phyloP scores from a whole-genome alignment of 2,329 filamentous ascomycete genomes.

The Hypomyces perniciosus region DNA sequence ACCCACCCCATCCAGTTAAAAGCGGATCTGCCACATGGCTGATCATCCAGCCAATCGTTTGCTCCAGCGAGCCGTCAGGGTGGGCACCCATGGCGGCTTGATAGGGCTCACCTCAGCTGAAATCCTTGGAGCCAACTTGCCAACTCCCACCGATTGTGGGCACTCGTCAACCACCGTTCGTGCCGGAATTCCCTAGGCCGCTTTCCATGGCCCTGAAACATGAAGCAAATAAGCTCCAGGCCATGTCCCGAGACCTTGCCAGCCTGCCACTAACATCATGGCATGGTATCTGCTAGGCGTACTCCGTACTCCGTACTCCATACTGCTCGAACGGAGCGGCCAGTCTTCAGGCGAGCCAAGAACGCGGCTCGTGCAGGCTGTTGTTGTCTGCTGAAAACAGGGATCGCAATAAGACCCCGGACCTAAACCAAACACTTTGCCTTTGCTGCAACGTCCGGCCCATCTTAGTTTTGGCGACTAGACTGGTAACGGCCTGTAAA shows the following conservation, averaged over 20 bases:
- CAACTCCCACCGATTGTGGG: constrained; percentile 13
- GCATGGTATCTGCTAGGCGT: neutral
- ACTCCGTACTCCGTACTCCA: neutral
- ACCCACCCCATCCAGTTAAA: neutral
- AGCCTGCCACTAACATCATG: neutral
- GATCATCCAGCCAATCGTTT: constrained; percentile 21
- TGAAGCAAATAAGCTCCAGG: constrained; percentile 7
- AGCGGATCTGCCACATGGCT: constrained; percentile 8
- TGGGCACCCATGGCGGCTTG: constrained; percentile 11
- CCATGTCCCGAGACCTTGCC: neutral
- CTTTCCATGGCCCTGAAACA: constrained; percentile 11
- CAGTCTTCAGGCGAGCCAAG: constrained; percentile 9
- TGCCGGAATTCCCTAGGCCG: neutral
- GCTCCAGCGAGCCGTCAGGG: constrained; percentile 12
- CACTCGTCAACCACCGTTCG: neutral
- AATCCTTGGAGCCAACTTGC: constrained; percentile 8
- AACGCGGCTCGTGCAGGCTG: constrained; percentile 8
- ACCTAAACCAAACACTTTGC: constrained; percentile 4
- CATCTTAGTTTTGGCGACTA: constrained; percentile 5
- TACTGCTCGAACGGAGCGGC: neutral
- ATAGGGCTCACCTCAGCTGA: constrained; percentile 37
- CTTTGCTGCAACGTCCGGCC: neutral
- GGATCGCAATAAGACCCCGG: constrained; percentile 9
- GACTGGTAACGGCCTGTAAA: neutral
- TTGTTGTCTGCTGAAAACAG: constrained; percentile 14